Evolutionary conservation across 1,284 basidiomycete genomes (phyloP).

Genomic region (Inonotus obliquus): DNA sequence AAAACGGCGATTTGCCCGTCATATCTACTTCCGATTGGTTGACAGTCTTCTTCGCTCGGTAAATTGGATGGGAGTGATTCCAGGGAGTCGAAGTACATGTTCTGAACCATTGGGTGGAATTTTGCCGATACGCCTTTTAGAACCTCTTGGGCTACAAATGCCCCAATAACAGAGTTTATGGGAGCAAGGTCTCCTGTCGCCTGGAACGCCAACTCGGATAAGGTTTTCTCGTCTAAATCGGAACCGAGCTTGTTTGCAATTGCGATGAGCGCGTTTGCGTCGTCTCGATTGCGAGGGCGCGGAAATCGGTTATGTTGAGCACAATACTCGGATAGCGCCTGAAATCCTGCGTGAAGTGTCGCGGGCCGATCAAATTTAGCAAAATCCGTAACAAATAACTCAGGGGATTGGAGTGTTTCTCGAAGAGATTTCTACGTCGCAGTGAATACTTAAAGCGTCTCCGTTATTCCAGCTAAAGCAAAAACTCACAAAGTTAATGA

Average conservation of each 20-base stretch:
- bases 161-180: constrained; percentile 91
- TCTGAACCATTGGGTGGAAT: constrained; percentile 96
- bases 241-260: constrained; percentile 77
- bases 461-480: neutral
- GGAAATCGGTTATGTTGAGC: constrained; percentile 71
- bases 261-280: constrained; percentile 69
- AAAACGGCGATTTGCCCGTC: constrained; percentile 97
- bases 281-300: constrained; percentile 77
- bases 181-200: constrained; percentile 92
- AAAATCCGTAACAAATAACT: constrained; percentile 95
- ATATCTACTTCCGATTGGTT: constrained; percentile 82
- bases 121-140: constrained; percentile 98
- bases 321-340: constrained; percentile 84
- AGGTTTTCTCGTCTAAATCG: constrained; percentile 76
- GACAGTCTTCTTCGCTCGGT: constrained; percentile 84
- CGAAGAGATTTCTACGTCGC: constrained; percentile 80
- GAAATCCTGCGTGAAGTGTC: constrained; percentile 92
- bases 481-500: constrained; percentile 80
- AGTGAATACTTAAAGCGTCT: constrained; percentile 5
- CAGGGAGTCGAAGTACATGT: constrained; percentile 96
- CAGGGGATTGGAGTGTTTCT: constrained; percentile 81
- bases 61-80: constrained; percentile 81
- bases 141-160: constrained; percentile 97
- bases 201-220: constrained; percentile 89
- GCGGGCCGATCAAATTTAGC: constrained; percentile 95